Percentiles rank a stretch among this genome's conserved stretches.
phyloP scores from a whole-genome alignment of 2,329 filamentous ascomycete species.

The Grosmannia huntii region DNA sequence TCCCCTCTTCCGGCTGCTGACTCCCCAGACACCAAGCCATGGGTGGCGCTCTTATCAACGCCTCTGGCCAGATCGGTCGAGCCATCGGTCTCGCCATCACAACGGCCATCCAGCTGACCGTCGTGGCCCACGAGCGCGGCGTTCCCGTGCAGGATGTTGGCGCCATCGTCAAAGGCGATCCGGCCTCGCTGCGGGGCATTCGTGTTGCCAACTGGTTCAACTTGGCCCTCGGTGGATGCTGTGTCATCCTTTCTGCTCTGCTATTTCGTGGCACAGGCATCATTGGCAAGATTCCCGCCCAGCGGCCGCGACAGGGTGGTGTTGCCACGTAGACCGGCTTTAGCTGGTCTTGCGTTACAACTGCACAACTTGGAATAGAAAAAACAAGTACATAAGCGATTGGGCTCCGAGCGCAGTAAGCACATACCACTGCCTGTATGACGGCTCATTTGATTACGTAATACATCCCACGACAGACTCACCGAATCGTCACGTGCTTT shows the following conservation, averaged over 20 bases:
- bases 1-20: neutral
- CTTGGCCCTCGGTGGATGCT: slow-evolving; percentile 30
- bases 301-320: neutral
- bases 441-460: too few species aligned
- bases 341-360: too few species aligned
- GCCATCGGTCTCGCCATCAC: slow-evolving; percentile 52
- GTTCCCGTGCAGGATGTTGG: slow-evolving; percentile 31
- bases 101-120: slow-evolving; percentile 49
- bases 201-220: slow-evolving; percentile 39
- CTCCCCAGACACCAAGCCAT: slow-evolving; percentile 45
- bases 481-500: too few species aligned
- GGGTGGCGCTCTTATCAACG: slow-evolving; percentile 54
- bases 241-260: slow-evolving; percentile 28
- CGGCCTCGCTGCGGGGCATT: slow-evolving; percentile 31
- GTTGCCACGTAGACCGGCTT: too few species aligned
- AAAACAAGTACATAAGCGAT: too few species aligned
- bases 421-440: too few species aligned
- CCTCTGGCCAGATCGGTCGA: slow-evolving; percentile 50
- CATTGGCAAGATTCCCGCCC: slow-evolving; percentile 22
- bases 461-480: too few species aligned
- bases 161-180: slow-evolving; percentile 27
- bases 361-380: too few species aligned
- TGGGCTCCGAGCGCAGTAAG: too few species aligned
- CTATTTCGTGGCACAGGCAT: slow-evolving; percentile 38
- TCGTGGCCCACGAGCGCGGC: slow-evolving; percentile 35